phyloP scores from a whole-genome alignment of 805 yeast species.

The Lipomyces chichibuensis region DNA sequence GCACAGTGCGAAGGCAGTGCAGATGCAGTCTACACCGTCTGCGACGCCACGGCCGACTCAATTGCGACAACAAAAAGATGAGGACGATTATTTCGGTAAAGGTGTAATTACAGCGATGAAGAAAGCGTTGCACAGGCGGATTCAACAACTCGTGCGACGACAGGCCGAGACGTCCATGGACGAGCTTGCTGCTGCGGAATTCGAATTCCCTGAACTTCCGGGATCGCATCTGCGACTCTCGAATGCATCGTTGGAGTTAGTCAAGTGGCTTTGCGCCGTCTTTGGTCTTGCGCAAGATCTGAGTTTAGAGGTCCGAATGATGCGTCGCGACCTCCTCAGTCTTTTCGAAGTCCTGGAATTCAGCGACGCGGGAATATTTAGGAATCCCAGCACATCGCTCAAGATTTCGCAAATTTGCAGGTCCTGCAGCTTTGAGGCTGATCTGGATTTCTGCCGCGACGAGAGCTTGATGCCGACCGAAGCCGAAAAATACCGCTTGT shows the following conservation, averaged over 20 bases:
- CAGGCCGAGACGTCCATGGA: constrained; percentile 70
- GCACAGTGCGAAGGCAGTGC: constrained; percentile 55
- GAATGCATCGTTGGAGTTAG: constrained; percentile 79
- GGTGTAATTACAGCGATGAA: constrained; percentile 37
- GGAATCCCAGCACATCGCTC: constrained; percentile 73
- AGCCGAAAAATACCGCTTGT: constrained; percentile 41
- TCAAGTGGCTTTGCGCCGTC: constrained; percentile 73
- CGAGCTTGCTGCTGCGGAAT: constrained; percentile 67
- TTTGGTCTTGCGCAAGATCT: constrained; percentile 66
- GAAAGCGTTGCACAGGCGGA: constrained; percentile 56
- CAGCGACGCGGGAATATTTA: constrained; percentile 70
- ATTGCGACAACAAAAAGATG: constrained; percentile 12
- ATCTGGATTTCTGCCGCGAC: constrained; percentile 81
- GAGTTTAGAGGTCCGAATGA: constrained; percentile 68
- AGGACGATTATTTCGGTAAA: constrained; percentile 44
- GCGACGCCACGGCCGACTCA: constrained; percentile 36
- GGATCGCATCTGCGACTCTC: constrained; percentile 64
- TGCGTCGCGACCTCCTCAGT: constrained; percentile 73
- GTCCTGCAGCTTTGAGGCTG: constrained; percentile 72
- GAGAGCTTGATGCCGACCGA: constrained; percentile 46
- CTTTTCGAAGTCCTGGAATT: constrained; percentile 84
- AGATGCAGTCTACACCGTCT: constrained; percentile 10
- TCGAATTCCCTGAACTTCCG: constrained; percentile 72
- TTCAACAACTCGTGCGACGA: constrained; percentile 63
- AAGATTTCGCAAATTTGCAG: constrained; percentile 73